Evolutionary conservation across 2,329 filamentous ascomycete species (phyloP), one percentile per base, ranked within the genome.

Genomic region (Blastomyces silverae): DNA sequence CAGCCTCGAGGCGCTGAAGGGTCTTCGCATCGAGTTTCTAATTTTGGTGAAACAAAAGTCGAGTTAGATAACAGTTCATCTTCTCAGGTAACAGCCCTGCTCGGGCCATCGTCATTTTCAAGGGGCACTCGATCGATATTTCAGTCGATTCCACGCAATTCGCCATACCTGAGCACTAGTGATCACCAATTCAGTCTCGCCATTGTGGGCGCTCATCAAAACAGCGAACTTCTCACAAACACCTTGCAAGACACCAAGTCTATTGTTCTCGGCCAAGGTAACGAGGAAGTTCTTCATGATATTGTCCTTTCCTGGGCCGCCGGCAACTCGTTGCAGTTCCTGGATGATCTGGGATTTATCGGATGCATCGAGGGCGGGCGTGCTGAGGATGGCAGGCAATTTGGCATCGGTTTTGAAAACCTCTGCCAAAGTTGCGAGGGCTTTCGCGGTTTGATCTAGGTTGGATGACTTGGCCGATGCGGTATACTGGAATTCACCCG

Each of bases 191-290:
- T 99, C 94, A 72, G 97, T 84, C 88, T 99, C 94, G 70, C 94
- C 94, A 71, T 87, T 88, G 72, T 91, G 84, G 70, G 94, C 94
- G 74, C 91, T 87, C 84, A 97, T 96, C 74, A 99, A 82, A 76
- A 88, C 84, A 70, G 77, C 83, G 75, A 97, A 99, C 86, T 97
- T 97, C 76, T 89, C 86, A 77, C 87, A 88, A 69, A 97, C 89
- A 72, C 88, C 87, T 79, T 88, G 84, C 68, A 99, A 85, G 68
- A 94, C 83, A 69, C 88, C 87, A 71, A 99, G 84, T 71, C 94
- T 87, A 87, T 99, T 99, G 87, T 99, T 96, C 83, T 94, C 91
- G 71, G 94, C 93, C 66, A 99, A 86, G 65, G 93, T 90, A 65
- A 83, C 77, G 72, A 99, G 86, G 84, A 99, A 92, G 86, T 97